Evolutionary conservation across 805 yeast genomes (phyloP).

Genomic region (Metschnikowia proteae): DNA sequence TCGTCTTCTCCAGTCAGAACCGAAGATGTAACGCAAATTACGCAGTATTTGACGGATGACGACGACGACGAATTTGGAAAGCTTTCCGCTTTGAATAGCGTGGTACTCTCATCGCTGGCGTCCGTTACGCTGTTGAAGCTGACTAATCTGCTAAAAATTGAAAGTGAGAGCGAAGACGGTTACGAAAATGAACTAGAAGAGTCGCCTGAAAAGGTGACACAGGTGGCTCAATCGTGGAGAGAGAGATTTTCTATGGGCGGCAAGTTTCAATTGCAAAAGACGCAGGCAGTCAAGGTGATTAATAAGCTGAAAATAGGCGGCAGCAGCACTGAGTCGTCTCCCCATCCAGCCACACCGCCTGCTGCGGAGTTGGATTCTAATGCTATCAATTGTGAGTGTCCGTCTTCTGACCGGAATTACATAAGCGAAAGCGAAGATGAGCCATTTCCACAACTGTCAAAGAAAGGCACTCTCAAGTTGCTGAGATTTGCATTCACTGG

Average conservation of each 20-base stretch:
- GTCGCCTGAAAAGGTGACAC: conserved; percentile 31
- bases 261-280: background rate
- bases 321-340: conserved; percentile 9
- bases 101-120: conserved; percentile 7
- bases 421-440: conserved; percentile 17
- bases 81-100: conserved; percentile 10
- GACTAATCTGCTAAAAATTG: conserved; percentile 8
- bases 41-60: conserved; percentile 17
- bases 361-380: background rate
- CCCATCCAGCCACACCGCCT: conserved; percentile 8
- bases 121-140: background rate
- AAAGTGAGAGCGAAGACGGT: conserved; percentile 22
- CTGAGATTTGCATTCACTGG: conserved; percentile 19
- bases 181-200: conserved; percentile 39
- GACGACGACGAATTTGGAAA: conserved; percentile 13
- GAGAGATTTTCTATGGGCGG: conserved; percentile 12
- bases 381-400: background rate
- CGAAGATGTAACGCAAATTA: conserved; percentile 6
- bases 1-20: conserved; percentile 24
- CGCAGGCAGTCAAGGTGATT: conserved; percentile 6
- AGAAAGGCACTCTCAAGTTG: conserved; percentile 7
- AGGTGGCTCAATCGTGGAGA: conserved; percentile 12
- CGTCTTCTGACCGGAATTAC: conserved; percentile 16
- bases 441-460: background rate
- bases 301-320: background rate